Evolutionary conservation across 1,139 yeast species (phyloP), one percentile per base, ranked within the genome.

Genomic region (Hemisphaericaspora subhashii): DNA sequence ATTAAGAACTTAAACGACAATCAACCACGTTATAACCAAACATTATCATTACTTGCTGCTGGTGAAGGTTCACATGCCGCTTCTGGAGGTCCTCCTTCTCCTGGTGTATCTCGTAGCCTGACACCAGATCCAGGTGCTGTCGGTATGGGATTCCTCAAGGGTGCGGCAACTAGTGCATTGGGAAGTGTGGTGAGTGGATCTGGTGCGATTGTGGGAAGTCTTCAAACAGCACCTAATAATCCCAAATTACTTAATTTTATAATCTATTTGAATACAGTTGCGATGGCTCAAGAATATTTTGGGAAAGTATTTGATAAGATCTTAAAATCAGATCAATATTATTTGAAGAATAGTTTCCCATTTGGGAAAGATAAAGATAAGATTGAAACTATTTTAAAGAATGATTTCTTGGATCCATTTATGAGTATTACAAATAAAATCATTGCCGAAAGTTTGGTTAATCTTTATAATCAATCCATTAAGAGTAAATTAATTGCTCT

Each of bases 251-350:
- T 67, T 31, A 72, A 65, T 17, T 80, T 70, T 52, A 64, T 83
- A 30, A 62, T 81, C 2, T 72, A 81, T 42, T 62, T 85, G 45
- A 84, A 85, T 54, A 77, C 86, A 2, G 66, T 85, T 9, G 77
- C 82, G 4, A 62, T 77, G 35, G 79, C 84, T 11, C 74, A 75
- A 27, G 74, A 67, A 22, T 83, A 83, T 54, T 66, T 83, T 30
- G 55, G 60, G 4, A 74, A 74, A 40, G 64, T 83, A 27, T 51
- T 79, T 14, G 58, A 57, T 15, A 73, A 69, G 39, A 53, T 69
- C 32, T 44, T 55, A 3, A 64, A 53, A 36, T 52, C 52, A 21
- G 54, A 55, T 18, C 17, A 24, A 3, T 44, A 46, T 17, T 53
- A 66, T 35, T 48, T 81, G 29, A 60, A 53, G 4, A 68, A 65